Base-by-base conservation (phyloP, 169 alveolate genomes). In the Pseudocohnilembus persalinus region DNA sequence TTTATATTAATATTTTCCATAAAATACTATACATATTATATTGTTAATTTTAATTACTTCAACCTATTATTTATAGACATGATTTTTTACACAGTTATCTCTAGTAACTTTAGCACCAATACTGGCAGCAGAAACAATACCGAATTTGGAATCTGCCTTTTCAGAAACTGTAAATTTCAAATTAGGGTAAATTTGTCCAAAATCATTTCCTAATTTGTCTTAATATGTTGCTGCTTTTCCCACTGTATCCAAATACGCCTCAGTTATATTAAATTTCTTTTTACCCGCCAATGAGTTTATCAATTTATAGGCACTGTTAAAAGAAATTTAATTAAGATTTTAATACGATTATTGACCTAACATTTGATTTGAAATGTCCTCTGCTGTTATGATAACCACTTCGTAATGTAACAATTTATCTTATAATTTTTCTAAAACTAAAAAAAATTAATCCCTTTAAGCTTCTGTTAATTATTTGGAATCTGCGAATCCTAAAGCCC, bases 91-190 rank as follows among this genome's bases (percentile, higher is more conserved):
- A 72, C 83, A 76, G 29, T 75, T 82, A 92, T 98, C 99, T 89
- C 99, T 94, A 64, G 98, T 96, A 33, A 98, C 99, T 92, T 98
- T 98, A 30, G 99, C 99, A 80, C 95, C 91, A 32, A 99, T 98
- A 31, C 99, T 97, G 0, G 99, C 99, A 26, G 99, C 99, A 84
- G 99, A 95, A 49, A 99, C 99, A 34, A 97, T 97, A 74, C 98
- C 98, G 88, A 80, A 98, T 73, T 95, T 94, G 64, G 99, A 92
- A 90, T 99, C 99, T 1, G 99, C 99, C 88, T 98, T 99, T 68
- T 68, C 89, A 34, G 85, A 90, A 64, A 98, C 99, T 75, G 83
- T 93, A 83, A 98, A 95, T 73, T 93, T 85, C 35, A 98, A 88
- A 0, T 82, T 87, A 29, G 98, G 97, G 64, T 86, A 87, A 0